A percentile compares a stretch with the other conserved stretches of the same genome.
phyloP scores from a whole-genome alignment of 192 early-diverging fungal genomes.

The Anaeromyces robustus region DNA sequence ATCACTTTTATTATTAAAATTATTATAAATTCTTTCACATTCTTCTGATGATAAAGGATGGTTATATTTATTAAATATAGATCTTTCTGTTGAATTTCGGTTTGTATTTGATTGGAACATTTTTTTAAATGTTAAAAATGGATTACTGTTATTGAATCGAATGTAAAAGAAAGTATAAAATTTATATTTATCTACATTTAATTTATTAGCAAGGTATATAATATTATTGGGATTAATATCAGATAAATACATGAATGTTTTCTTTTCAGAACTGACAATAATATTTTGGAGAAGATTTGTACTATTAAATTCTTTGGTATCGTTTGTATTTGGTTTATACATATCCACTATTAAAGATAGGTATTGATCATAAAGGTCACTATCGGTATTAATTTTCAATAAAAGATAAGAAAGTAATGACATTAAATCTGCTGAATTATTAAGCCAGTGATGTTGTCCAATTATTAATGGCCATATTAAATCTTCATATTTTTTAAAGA shows the following conservation, averaged over 20 bases:
- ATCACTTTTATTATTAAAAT: no score
- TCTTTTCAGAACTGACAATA: neutral
- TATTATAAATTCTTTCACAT: neutral
- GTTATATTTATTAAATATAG: neutral
- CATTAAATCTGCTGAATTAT: neutral
- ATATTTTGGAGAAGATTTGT: neutral
- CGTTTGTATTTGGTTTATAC: neutral
- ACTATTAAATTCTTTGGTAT: neutral
- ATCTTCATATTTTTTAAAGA: neutral
- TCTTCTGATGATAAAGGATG: neutral
- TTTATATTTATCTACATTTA: neutral
- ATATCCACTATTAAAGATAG: neutral
- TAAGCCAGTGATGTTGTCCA: neutral
- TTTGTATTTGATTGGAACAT: neutral
- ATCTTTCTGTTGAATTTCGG: neutral
- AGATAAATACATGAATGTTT: neutral
- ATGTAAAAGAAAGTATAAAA: neutral
- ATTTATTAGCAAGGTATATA: neutral
- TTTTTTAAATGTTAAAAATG: neutral
- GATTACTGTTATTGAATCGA: neutral
- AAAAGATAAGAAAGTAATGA: neutral
- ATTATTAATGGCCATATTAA: neutral
- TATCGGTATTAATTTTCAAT: neutral
- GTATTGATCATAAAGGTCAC: neutral
- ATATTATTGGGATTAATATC: neutral